phyloP scores from a whole-genome alignment of 257 asterid species.

The Solanum appendiculatum region DNA sequence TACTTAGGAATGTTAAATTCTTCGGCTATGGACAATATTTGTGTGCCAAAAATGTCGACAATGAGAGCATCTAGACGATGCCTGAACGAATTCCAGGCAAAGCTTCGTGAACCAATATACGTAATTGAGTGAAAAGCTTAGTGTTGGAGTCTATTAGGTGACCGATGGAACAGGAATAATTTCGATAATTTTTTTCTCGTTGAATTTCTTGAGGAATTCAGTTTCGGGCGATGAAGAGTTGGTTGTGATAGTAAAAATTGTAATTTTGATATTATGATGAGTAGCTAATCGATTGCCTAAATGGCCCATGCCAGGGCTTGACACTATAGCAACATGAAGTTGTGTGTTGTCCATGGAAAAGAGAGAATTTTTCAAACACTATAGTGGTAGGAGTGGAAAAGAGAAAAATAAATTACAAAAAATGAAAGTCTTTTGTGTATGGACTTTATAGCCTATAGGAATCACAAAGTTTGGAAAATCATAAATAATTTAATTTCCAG shows the following conservation, averaged over 20 bases:
- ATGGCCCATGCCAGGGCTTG: constrained; percentile 16
- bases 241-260: constrained; percentile 7
- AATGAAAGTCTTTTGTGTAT: too few relatives aligned
- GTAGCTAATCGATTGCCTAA: constrained; percentile 7
- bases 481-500: too few relatives aligned
- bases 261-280: not conserved
- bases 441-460: too few relatives aligned
- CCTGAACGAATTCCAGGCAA: not conserved
- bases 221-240: not conserved
- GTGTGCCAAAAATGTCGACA: constrained; percentile 4
- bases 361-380: not conserved
- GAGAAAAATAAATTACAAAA: too few relatives aligned
- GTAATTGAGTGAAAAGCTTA: not conserved
- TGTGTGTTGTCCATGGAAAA: not conserved
- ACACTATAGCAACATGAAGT: constrained; percentile 10
- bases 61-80: constrained; percentile 1
- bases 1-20: constrained; percentile 6
- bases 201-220: not conserved
- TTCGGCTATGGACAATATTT: not conserved
- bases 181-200: not conserved
- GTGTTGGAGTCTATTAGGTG: not conserved
- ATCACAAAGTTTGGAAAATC: too few relatives aligned
- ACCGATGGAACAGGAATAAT: not conserved
- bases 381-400: not conserved
- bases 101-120: not conserved